Base-by-base conservation (phyloP, 352 stramenopile genomes). In the Aphanomyces invadans region DNA sequence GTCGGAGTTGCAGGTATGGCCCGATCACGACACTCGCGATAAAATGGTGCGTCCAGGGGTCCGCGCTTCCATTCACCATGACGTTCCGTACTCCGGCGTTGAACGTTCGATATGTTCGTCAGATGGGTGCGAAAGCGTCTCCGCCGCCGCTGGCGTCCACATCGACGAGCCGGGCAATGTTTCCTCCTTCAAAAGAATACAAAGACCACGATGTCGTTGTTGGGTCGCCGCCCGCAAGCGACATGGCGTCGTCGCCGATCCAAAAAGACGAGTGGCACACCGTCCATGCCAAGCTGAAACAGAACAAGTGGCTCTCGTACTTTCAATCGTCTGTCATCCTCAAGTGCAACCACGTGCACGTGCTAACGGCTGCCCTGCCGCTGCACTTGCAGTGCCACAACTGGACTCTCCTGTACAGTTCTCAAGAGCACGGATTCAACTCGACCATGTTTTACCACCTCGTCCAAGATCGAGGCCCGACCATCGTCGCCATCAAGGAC, bases 371-470 rank as follows among this genome's bases (percentile, higher is more conserved):
- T 9, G 73, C 85, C 21, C 55, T 91, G 19, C 83, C 83, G 0
- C 72, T 70, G 21, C 87, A 86, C 42, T 46, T 91, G 49, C 77
- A 73, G 26, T 88, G 78, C 69, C 88, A 87, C 59, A 73, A 86
- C 60, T 85, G 87, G 80, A 77, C 88, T 66, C 72, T 91, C 32
- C 72, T 74, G 29, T 91, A 79, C 62, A 78, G 74, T 38, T 89
- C 79, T 25, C 76, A 77, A 9, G 68, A 71, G 23, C 80, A 91
- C 62, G 83, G 83, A 12, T 91, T 80, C 77, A 91, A 82, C 61
- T 69, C 80, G 55, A 57, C 21, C 9, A 88, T 77, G 36, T 88
- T 89, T 54, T 91, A 84, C 60, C 64, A 77, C 1, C 71, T 65
- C 49, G 70, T 87, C 10, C 71, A 81, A 49, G 80, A 78, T 65